Evolutionary conservation across 306 rosid genomes (phyloP).

Genomic region (Dalbergia cultrata): DNA sequence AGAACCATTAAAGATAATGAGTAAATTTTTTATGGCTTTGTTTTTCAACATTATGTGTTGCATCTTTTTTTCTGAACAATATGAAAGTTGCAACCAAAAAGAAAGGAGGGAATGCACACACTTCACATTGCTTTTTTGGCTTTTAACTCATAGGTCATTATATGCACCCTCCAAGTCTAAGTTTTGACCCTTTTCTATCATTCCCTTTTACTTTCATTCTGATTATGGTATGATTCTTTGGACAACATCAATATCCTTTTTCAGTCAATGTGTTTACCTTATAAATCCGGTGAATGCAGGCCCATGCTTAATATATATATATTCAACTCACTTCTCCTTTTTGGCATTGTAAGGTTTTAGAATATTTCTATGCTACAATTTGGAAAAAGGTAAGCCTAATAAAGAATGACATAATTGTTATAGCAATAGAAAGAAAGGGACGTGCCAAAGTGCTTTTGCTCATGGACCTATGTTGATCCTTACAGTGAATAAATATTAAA

Average conservation of each 20-base stretch:
- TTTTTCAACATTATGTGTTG: conserved; percentile 22
- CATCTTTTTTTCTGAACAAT: conserved; percentile 33
- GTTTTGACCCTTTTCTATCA: conserved; percentile 34
- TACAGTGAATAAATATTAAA: conserved; percentile 39
- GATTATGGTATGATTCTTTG: conserved; percentile 49
- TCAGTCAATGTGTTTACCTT: conserved; percentile 35
- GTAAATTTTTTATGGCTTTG: neutral
- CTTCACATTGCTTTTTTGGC: conserved; percentile 52
- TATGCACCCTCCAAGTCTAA: conserved; percentile 47
- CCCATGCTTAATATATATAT: conserved; percentile 49
- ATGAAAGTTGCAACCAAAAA: conserved; percentile 50
- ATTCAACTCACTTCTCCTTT: neutral
- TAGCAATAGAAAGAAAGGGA: conserved; percentile 46
- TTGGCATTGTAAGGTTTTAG: conserved; percentile 39
- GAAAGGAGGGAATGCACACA: conserved; percentile 45
- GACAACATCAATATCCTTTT: conserved; percentile 47
- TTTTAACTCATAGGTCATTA: conserved; percentile 53
- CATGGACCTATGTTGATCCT: conserved; percentile 46
- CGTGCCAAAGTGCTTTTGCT: conserved; percentile 39
- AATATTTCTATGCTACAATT: conserved; percentile 43
- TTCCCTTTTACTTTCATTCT: conserved; percentile 48
- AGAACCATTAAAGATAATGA: conserved; percentile 42
- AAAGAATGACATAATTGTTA: conserved; percentile 41
- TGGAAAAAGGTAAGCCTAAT: conserved; percentile 39
- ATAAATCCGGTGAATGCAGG: conserved; percentile 39